phyloP scores from a whole-genome alignment of 1,284 basidiomycete genomes.

The Boletus semigastroideus region DNA sequence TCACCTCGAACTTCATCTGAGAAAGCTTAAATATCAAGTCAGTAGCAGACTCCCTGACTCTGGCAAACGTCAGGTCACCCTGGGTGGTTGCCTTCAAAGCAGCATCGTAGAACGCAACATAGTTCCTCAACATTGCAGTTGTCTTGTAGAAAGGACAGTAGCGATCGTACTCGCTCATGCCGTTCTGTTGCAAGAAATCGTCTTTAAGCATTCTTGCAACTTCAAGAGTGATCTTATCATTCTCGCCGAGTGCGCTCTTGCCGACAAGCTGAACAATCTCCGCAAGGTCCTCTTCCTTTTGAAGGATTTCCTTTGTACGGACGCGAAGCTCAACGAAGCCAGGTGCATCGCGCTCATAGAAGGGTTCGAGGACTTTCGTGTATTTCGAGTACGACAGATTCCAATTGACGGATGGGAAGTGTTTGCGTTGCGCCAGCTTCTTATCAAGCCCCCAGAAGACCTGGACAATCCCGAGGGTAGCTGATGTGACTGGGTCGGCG shows the following conservation, averaged over 20 bases:
- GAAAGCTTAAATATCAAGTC: conserved; percentile 96
- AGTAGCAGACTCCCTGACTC: conserved; percentile 84
- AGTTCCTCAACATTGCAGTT: conserved; percentile 92
- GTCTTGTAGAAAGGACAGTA: conserved; percentile 99
- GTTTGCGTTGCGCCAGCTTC: conserved; percentile 96
- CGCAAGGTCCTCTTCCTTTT: conserved; percentile 97
- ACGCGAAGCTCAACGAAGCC: conserved; percentile 93
- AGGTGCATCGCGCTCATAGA: conserved; percentile 89
- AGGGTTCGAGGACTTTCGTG: conserved; percentile 90
- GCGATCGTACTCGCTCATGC: conserved; percentile 96
- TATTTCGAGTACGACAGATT: conserved; percentile 99
- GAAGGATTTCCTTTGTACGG: conserved; percentile 93
- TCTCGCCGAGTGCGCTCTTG: conserved; percentile 96
- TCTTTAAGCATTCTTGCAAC: conserved; percentile 97
- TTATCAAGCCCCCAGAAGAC: conserved; percentile 98
- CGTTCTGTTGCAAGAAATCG: conserved; percentile 99
- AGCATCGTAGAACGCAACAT: conserved; percentile 91
- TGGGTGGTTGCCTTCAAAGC: conserved; percentile 85
- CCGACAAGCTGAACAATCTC: conserved; percentile 99
- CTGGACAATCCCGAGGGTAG: conserved; percentile 98
- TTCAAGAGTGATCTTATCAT: conserved; percentile 98
- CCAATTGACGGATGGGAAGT: conserved; percentile 99
- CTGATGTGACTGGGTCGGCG: conserved; percentile 97
- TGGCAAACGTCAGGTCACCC: conserved; percentile 89
- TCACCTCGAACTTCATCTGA: conserved; percentile 97